Percentiles rank a stretch among this genome's conserved stretches.
Conservation (phyloP, 768 basidiomycete species). For the Leccinum variicolor region DNA sequence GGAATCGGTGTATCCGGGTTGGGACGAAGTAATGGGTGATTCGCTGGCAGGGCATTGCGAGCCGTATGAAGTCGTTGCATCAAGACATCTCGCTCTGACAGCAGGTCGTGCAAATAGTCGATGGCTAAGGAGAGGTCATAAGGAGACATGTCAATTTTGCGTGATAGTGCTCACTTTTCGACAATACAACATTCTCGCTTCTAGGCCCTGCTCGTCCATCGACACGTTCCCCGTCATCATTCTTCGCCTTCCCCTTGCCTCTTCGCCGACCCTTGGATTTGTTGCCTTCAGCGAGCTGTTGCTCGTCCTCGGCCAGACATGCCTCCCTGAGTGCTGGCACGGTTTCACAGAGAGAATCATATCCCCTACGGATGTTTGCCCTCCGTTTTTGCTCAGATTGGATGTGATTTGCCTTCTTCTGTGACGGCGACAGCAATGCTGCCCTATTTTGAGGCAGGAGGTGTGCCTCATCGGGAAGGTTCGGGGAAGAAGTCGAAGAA, state of each 20-base stretch:
- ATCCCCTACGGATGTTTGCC: conserved; percentile 85
- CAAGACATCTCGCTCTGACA: conserved; percentile 56
- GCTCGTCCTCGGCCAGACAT: conserved; percentile 72
- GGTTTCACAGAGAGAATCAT: conserved; percentile 81
- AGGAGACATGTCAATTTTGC: conserved; percentile 1
- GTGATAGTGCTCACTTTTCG: conserved; percentile 62
- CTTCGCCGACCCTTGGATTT: conserved; percentile 36
- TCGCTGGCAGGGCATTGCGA: conserved; percentile 50
- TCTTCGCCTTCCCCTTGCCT: conserved; percentile 36
- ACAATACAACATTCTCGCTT: conserved; percentile 86
- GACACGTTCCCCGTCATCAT: conserved; percentile 55
- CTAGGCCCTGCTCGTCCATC: conserved; percentile 88
- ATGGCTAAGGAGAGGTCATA: conserved; percentile 54
- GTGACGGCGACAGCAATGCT: conserved; percentile 67
- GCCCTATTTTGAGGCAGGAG: conserved; percentile 9
- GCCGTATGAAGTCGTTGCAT: conserved; percentile 59
- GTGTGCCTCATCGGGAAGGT: conserved; percentile 10
- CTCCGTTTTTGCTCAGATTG: conserved; percentile 92
- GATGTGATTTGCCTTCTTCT: conserved; percentile 94
- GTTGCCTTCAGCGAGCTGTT: conserved; percentile 26
- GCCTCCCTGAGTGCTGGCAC: conserved; percentile 83
- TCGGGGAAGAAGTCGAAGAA: conserved; percentile 14
- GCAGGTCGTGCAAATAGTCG: conserved; percentile 72
- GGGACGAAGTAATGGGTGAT: conserved; percentile 52
- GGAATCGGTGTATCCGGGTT: conserved; percentile 33